Base-by-base conservation (phyloP, 2,329 filamentous ascomycete species). In the Chalaropsis thielavioides region DNA sequence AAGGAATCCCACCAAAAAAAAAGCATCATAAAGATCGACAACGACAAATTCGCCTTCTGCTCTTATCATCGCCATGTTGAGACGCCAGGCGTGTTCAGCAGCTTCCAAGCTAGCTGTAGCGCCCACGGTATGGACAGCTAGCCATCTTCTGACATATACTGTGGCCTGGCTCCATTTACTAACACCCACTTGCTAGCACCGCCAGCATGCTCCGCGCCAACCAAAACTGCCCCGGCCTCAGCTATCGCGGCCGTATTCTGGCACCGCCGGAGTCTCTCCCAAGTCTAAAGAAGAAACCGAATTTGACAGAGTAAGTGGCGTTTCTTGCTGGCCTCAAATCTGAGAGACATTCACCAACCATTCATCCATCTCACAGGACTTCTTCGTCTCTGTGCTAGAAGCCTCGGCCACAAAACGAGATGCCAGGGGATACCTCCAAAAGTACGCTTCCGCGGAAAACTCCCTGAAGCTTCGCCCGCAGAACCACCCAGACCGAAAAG, bases 321-420 rank as follows among this genome's bases (percentile, higher is more conserved):
- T 24, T 15, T 15, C 17, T 38, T 46, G 46, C 46, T 49, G 46
- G 13, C 8, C 6, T 54, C 19, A 41, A 35, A 2, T 38, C 10
- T 22, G 11, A 3, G 13, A 17, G 56, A 46, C 22, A 22, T n/a
- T 24, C 6, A 22, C 46, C 22, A 13, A 19, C n/a, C 19, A 35
- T 43, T 19, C 6, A 59, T 43, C 24, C 6, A 59, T 19, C 7
- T 40, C n/a, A 27, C 69, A 91, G 87, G 90, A 96, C 72, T 88
- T 96, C 71, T 86, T 95, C 70, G 81, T 95, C 40, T 92, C 90
- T 17, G 83, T 97, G 2, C 79, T 99, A 40, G 90, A 89, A 71
- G 90, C 92, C 19, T 90, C 91, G 11, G 89, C 92, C 5, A 96
- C 92, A 0, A 95, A 92, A 75, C 85, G 94, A 70, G 94, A 99